Conservation (phyloP, 805 yeast genomes). For the Yamadazyma endophytica region DNA sequence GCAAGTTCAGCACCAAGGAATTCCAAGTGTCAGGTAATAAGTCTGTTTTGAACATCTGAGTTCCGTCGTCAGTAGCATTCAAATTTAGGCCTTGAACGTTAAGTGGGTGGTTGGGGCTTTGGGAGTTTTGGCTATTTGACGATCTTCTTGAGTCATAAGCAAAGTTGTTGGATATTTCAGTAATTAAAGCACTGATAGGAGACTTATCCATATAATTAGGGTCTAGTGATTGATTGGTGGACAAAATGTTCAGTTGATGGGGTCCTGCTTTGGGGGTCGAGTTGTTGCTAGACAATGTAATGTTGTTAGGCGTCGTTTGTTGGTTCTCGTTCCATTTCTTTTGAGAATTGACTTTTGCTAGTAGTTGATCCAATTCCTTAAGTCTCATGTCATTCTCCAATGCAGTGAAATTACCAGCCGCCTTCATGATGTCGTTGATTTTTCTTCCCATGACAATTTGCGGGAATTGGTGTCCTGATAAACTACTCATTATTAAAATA, state of each 20-base stretch:
- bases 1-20: constrained; percentile 3
- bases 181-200: constrained; percentile 2
- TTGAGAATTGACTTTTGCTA: constrained; percentile 3
- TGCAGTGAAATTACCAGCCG: constrained; percentile 10
- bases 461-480: constrained; percentile 5
- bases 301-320: too few relatives aligned
- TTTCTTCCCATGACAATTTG: constrained; percentile 7
- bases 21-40: constrained; percentile 4
- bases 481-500: constrained; percentile 16
- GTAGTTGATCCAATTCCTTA: constrained; percentile 6
- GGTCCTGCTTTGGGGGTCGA: background rate
- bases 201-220: background rate
- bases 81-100: too few relatives aligned
- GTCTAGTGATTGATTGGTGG: too few relatives aligned
- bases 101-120: too few relatives aligned
- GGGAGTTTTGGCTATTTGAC: too few relatives aligned
- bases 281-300: background rate
- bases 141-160: too few relatives aligned
- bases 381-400: constrained; percentile 6
- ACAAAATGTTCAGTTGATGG: too few relatives aligned
- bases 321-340: background rate
- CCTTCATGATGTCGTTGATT: constrained; percentile 6
- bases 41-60: constrained; percentile 2
- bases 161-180: constrained; percentile 7
- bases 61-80: background rate